Evolutionary conservation across 495 filamentous ascomycete species (phyloP).

Genomic region (Aspergillus saccharolyticus): DNA sequence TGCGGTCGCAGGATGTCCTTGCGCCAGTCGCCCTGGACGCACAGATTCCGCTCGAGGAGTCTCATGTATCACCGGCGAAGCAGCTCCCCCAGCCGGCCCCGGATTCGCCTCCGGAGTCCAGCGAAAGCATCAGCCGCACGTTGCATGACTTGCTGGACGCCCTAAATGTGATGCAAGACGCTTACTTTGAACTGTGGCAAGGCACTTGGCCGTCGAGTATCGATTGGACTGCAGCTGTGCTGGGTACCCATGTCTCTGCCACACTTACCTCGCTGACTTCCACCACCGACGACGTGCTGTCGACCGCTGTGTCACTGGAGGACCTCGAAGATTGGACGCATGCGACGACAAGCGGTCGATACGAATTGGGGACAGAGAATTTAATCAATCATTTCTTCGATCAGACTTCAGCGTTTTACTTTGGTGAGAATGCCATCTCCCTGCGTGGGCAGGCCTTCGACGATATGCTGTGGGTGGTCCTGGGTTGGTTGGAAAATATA

Average conservation of each 20-base stretch:
- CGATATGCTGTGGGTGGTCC: conserved; percentile 95
- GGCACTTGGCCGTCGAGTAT: conserved; percentile 84
- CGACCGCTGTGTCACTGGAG: conserved; percentile 19
- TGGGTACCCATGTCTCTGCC: conserved; percentile 74
- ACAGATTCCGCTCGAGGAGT: conserved; percentile 13
- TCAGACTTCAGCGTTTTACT: conserved; percentile 72
- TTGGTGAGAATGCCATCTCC: conserved; percentile 74
- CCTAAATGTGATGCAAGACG: conserved; percentile 67
- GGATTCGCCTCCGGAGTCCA: conserved; percentile 5
- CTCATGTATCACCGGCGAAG: neutral
- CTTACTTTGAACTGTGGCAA: conserved; percentile 70
- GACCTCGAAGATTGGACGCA: conserved; percentile 16
- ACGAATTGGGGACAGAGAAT: conserved; percentile 56
- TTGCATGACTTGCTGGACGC: conserved; percentile 49
- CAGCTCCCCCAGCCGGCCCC: conserved; percentile 11
- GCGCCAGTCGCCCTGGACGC: conserved; percentile 9
- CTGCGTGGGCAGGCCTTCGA: conserved; percentile 82
- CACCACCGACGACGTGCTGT: conserved; percentile 21
- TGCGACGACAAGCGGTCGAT: conserved; percentile 20
- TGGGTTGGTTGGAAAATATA: conserved; percentile 83
- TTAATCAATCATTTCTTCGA: conserved; percentile 77
- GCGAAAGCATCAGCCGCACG: conserved; percentile 22
- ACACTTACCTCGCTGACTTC: conserved; percentile 59
- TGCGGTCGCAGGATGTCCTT: conserved; percentile 25
- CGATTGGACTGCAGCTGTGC: conserved; percentile 91